These are phyloP conservation scores for Albizia julibrissin DNA, from an alignment of 306 rosid species.

Conservation along the genomic window DNA sequence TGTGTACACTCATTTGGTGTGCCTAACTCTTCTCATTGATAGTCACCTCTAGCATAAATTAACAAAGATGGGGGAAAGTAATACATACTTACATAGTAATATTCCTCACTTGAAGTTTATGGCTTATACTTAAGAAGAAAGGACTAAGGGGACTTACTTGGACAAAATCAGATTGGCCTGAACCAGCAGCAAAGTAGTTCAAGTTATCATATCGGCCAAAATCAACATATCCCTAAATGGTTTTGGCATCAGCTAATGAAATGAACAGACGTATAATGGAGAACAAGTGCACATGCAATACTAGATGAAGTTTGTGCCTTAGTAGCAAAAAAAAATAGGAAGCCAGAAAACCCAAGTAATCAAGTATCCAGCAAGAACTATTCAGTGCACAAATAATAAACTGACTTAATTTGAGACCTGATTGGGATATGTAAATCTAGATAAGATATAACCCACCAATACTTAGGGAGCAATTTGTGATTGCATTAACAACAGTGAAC, in stretches of 20 bases:
- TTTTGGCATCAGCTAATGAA: constrained; percentile 33
- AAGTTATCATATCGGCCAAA: constrained; percentile 77
- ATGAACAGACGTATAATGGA: constrained; percentile 27
- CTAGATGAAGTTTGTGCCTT: constrained; percentile 9
- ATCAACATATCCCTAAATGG: constrained; percentile 81
- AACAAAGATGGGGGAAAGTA: background rate
- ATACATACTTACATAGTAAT: background rate
- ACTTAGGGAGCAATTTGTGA: background rate
- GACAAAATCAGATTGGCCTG: constrained; percentile 67
- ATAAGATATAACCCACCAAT: constrained; percentile 18
- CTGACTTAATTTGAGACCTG: background rate
- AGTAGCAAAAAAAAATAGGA: background rate
- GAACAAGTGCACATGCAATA: constrained; percentile 21
- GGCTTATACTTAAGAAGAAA: background rate
- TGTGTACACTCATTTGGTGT: constrained; percentile 24
- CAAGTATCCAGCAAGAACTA: constrained; percentile 1
- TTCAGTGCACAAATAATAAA: constrained; percentile 8
- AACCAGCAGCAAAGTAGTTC: constrained; percentile 77
- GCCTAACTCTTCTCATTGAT: constrained; percentile 9
- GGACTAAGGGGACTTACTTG: constrained; percentile 64
- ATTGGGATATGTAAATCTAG: background rate
- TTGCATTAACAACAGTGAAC: background rate
- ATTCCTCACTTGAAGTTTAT: constrained; percentile 24
- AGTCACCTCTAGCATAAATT: constrained; percentile 20
- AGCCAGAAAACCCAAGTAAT: constrained; percentile 14